Evolutionary conservation across 2,329 filamentous ascomycete species (phyloP).

Genomic region (Trichoderma harzianum): DNA sequence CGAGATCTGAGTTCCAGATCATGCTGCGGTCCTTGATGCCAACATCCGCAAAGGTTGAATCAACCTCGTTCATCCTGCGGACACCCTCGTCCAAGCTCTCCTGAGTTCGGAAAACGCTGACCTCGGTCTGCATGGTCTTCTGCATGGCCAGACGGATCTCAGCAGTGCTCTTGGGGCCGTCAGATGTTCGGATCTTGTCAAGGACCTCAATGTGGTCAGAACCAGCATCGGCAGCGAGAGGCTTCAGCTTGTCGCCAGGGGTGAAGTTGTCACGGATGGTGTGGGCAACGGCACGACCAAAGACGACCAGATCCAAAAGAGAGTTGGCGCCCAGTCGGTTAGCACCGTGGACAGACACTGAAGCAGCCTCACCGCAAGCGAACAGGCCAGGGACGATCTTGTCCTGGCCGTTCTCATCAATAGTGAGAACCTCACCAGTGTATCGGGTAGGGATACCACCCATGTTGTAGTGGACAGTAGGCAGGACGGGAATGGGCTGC

Average conservation of each 20-base stretch:
- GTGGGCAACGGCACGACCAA: conserved; percentile 95
- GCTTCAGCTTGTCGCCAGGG: conserved; percentile 75
- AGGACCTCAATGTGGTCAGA: conserved; percentile 82
- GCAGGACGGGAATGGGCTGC: conserved; percentile 93
- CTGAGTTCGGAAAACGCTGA: conserved; percentile 94
- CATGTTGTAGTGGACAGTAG: conserved; percentile 99
- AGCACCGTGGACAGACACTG: conserved; percentile 95
- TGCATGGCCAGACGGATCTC: conserved; percentile 92
- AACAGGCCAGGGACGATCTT: conserved; percentile 92
- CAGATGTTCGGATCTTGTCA: conserved; percentile 78
- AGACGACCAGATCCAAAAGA: conserved; percentile 93
- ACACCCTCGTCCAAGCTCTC: conserved; percentile 93
- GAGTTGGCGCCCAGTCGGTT: conserved; percentile 99
- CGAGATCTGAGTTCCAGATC: conserved; percentile 99
- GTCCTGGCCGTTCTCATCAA: conserved; percentile 83
- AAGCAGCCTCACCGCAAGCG: conserved; percentile 94
- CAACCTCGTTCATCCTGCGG: conserved; percentile 79
- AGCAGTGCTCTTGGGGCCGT: conserved; percentile 81
- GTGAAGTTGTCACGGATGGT: conserved; percentile 93
- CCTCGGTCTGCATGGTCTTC: conserved; percentile 96
- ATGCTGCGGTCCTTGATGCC: conserved; percentile 98
- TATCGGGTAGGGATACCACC: conserved; percentile 97
- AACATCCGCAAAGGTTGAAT: conserved; percentile 74
- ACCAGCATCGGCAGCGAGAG: conserved; percentile 79
- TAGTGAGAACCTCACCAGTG: conserved; percentile 90